Percentiles rank a stretch among this genome's conserved stretches.
phyloP scores from a whole-genome alignment of 495 filamentous ascomycete species.

The Usnea hakonensis region DNA sequence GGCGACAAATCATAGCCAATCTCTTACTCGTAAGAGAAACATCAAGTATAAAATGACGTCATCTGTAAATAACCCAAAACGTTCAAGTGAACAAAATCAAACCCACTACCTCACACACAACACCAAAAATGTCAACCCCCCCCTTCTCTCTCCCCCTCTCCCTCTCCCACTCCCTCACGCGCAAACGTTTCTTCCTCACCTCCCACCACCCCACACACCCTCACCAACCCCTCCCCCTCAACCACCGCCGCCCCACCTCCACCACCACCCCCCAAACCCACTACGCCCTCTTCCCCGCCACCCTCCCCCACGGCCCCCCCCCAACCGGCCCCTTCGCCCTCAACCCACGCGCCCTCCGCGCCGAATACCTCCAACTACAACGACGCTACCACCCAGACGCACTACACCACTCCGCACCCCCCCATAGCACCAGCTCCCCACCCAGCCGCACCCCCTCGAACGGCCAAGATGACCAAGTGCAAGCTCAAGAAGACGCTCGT shows the following conservation, averaged over 20 bases:
- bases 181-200: constrained; percentile 11
- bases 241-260: neutral
- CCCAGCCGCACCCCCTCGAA: too few species aligned
- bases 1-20: too few species aligned
- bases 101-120: neutral
- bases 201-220: constrained; percentile 9
- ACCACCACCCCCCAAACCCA: constrained; percentile 35
- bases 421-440: too few species aligned
- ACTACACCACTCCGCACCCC: too few species aligned
- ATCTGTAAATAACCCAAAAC: too few species aligned
- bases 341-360: constrained; percentile 55
- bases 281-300: constrained; percentile 83
- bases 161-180: neutral
- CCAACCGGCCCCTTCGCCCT: constrained; percentile 69
- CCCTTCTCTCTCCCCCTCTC: neutral
- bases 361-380: constrained; percentile 83
- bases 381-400: constrained; percentile 72
- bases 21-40: too few species aligned
- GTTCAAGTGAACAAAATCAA: too few species aligned
- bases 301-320: constrained; percentile 73
- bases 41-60: too few species aligned
- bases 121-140: neutral
- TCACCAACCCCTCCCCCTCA: constrained; percentile 3
- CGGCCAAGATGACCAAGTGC: too few species aligned
- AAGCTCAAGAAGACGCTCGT: constrained; percentile 49